Evolutionary conservation across 805 yeast species (phyloP).

Genomic region (Candida lessepsii): DNA sequence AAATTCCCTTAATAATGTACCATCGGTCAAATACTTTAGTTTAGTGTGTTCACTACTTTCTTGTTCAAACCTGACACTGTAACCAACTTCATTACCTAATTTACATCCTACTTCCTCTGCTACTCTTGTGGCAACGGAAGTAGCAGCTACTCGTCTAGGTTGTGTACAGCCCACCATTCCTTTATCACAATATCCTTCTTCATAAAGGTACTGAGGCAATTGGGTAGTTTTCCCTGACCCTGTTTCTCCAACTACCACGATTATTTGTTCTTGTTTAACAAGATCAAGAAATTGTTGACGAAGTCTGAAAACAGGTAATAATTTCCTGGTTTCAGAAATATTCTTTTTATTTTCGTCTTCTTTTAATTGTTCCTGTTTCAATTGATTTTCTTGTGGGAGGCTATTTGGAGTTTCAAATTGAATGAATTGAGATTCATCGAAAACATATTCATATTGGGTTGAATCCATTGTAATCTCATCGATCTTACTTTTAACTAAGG

Average conservation of each 20-base stretch:
- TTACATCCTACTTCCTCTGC: slow-evolving; percentile 81
- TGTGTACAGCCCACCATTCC: slow-evolving; percentile 80
- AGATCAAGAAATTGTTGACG: slow-evolving; percentile 60
- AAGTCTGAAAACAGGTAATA: slow-evolving; percentile 73
- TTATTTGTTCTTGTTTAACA: slow-evolving; percentile 59
- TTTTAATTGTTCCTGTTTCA: neutral
- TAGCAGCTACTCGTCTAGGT: slow-evolving; percentile 95
- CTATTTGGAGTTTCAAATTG: slow-evolving; percentile 22
- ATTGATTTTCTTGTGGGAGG: slow-evolving; percentile 1
- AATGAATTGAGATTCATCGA: slow-evolving; percentile 57
- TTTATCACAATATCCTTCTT: slow-evolving; percentile 71
- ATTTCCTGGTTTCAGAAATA: slow-evolving; percentile 54
- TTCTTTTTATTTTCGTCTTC: too few species aligned
- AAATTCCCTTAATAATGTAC: slow-evolving; percentile 87
- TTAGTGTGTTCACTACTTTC: slow-evolving; percentile 60
- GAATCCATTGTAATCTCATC: slow-evolving; percentile 44
- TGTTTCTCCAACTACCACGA: slow-evolving; percentile 81
- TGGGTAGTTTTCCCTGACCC: slow-evolving; percentile 97
- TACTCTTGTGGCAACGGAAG: slow-evolving; percentile 84
- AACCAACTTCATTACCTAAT: slow-evolving; percentile 90
- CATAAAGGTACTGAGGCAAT: slow-evolving; percentile 80
- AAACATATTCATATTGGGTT: slow-evolving; percentile 68
- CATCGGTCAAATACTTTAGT: slow-evolving; percentile 92
- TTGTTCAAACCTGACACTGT: slow-evolving; percentile 85
- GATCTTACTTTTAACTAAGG: slow-evolving; percentile 17